Base-by-base conservation (phyloP, 225 moss, liverwort and hornwort genomes). In the Antitrichia curtipendula region DNA sequence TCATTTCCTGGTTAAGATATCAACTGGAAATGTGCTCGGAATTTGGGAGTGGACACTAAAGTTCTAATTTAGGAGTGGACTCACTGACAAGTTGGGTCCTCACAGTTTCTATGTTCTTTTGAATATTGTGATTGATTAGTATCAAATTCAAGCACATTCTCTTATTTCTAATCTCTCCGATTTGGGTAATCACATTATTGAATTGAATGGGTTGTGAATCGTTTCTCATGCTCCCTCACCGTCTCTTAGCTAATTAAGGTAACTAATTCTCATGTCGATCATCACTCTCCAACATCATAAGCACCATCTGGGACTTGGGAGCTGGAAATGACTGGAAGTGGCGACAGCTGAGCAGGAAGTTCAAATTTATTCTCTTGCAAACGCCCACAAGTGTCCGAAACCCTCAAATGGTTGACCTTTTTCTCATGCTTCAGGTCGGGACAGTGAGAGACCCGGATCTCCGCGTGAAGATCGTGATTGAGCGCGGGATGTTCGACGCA, bases 381-480 rank as follows among this genome's bases (percentile, higher is more conserved):
- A 24, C n/a, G 16, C 24, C 24, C 54, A 54, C 15, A 36, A 76
- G 24, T 9, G 15, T 15, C 54, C 1, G 4, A 36, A 24, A 3
- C 14, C 24, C 23, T 53, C 36, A n/a, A 17, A 14, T n/a, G 15
- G 10, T n/a, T n/a, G 16, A 10, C 4, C 9, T 24, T n/a, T 52
- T 58, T 56, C 58, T 34, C 49, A 7, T 78, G 49, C 18, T 85
- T 41, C 90, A 97, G 97, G 96, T 97, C 8, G 91, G 92, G n/a
- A 97, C 96, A 23, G 95, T 97, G 14, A 95, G 93, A 87, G 96
- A 97, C 43, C 92, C 95, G 8, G 96, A 97, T 86, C 90, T 95
- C 20, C 94, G 96, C 34, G 95, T 96, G 62, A 95, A 95, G 88
- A 95, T 96, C 66, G 97, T 95, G 13, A 91, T 96, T 49, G 97